Percentiles rank a stretch among this genome's conserved stretches.
Conservation (phyloP, 2,329 filamentous ascomycete species). For the Didymella segeticola region DNA sequence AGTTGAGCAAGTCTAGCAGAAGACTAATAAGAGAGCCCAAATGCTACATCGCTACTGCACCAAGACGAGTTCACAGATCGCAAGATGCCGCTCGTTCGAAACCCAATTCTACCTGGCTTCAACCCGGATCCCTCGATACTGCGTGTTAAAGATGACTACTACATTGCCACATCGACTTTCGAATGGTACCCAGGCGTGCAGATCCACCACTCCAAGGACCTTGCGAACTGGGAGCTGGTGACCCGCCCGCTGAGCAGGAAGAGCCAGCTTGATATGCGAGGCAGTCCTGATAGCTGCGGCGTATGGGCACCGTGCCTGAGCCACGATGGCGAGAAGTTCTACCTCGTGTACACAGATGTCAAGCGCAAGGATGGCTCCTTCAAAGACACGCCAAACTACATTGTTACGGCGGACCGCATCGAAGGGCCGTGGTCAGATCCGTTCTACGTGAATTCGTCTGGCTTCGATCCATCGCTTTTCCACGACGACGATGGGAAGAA, state of each 20-base stretch:
- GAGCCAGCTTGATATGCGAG: slow-evolving; percentile 60
- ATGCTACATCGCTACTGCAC: too few species aligned
- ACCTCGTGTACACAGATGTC: slow-evolving; percentile 70
- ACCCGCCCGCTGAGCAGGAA: slow-evolving; percentile 60
- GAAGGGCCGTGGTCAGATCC: slow-evolving; percentile 69
- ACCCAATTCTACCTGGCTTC: slow-evolving; percentile 66
- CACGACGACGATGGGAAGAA: slow-evolving; percentile 47
- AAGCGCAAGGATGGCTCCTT: slow-evolving; percentile 72
- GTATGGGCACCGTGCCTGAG: slow-evolving; percentile 71
- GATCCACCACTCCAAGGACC: slow-evolving; percentile 64
- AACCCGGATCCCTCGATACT: slow-evolving; percentile 68
- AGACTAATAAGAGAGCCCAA: too few species aligned
- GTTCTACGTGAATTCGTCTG: slow-evolving; percentile 65
- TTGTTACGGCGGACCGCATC: slow-evolving; percentile 59
- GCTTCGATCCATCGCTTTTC: slow-evolving; percentile 63
- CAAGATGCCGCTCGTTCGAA: slow-evolving; percentile 44
- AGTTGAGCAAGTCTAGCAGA: slow-evolving; percentile 1
- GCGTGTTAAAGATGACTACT: slow-evolving; percentile 60
- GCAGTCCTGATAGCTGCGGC: slow-evolving; percentile 60
- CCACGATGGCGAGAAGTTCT: slow-evolving; percentile 66
- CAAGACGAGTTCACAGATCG: neutral
- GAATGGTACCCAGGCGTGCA: slow-evolving; percentile 68
- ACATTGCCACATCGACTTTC: slow-evolving; percentile 67
- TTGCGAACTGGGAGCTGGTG: slow-evolving; percentile 62
- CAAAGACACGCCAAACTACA: slow-evolving; percentile 70